phyloP scores from a whole-genome alignment of 441 rosid species.

The Adansonia rubrostipa region DNA sequence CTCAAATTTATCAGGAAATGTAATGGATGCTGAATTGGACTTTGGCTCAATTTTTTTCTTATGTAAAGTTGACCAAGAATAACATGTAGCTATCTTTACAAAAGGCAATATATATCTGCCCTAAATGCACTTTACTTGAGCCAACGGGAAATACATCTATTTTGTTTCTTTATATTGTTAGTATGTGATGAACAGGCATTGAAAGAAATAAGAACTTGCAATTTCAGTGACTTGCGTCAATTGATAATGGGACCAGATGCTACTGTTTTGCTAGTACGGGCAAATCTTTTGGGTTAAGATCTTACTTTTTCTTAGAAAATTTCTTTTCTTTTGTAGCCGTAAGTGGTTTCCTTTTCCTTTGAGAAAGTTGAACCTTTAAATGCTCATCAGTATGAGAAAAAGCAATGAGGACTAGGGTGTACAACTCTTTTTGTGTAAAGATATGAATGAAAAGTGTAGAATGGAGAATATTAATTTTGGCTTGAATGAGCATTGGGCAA shows the following conservation, averaged over 20 bases:
- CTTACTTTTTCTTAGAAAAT: not conserved
- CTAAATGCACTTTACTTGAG: conserved; percentile 24
- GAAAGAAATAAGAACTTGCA: not conserved
- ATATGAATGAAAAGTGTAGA: not conserved
- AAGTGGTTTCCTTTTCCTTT: conserved; percentile 12
- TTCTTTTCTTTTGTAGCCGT: conserved; percentile 1
- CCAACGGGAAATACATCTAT: not conserved
- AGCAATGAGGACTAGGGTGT: conserved; percentile 12
- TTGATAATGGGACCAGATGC: not conserved
- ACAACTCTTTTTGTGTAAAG: not conserved
- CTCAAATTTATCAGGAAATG: conserved; percentile 1
- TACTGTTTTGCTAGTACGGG: conserved; percentile 18
- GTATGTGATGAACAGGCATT: not conserved
- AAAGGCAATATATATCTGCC: conserved; percentile 17
- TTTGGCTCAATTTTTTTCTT: not conserved
- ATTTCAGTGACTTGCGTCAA: not conserved
- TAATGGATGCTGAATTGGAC: conserved; percentile 21
- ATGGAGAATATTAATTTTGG: conserved; percentile 8
- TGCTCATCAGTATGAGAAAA: conserved; percentile 3
- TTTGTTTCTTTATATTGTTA: conserved; percentile 19
- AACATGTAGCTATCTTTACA: not conserved
- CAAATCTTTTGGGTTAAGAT: conserved; percentile 14
- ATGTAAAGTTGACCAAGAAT: conserved; percentile 9
- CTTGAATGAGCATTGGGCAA: not conserved
- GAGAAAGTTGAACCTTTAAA: not conserved